Conservation (phyloP, 2,329 filamentous ascomycete species). For the Claviceps sp. region DNA sequence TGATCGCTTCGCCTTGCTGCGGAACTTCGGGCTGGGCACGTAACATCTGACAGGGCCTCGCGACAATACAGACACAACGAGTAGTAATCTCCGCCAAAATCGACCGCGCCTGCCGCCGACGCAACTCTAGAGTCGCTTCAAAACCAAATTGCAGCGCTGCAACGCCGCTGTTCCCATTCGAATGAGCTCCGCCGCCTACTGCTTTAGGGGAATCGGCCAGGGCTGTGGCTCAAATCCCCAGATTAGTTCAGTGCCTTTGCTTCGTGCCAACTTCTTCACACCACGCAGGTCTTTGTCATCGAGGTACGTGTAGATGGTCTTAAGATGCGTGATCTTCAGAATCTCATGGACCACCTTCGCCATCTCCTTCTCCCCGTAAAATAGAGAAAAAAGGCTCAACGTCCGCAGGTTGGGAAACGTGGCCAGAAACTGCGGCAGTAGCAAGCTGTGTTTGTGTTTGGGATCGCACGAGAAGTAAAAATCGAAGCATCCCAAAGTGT, state of each 20-base stretch:
- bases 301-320: conserved; percentile 19
- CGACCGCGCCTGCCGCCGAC: too few relatives aligned
- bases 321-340: conserved; percentile 18
- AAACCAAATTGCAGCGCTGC: too few relatives aligned
- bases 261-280: conserved; percentile 12
- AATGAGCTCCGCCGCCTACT: too few relatives aligned
- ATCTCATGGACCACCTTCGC: conserved; percentile 17
- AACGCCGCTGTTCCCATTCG: too few relatives aligned
- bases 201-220: conserved; percentile 17
- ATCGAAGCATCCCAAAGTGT: conserved; percentile 20
- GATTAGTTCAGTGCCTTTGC: conserved; percentile 15
- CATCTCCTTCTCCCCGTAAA: conserved; percentile 18
- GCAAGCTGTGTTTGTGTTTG: conserved; percentile 15
- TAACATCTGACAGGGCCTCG: too few relatives aligned
- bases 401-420: conserved; percentile 24
- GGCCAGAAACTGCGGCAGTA: conserved; percentile 21
- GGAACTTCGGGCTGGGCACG: too few relatives aligned
- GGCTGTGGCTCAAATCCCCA: conserved; percentile 16
- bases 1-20: too few relatives aligned
- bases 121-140: too few relatives aligned
- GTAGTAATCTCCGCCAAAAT: too few relatives aligned
- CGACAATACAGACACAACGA: too few relatives aligned
- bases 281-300: conserved; percentile 13
- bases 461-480: conserved; percentile 22
- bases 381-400: conserved; percentile 20